phyloP scores from a whole-genome alignment of 2,329 filamentous ascomycete species.

The Neofusicoccum cordaticola region DNA sequence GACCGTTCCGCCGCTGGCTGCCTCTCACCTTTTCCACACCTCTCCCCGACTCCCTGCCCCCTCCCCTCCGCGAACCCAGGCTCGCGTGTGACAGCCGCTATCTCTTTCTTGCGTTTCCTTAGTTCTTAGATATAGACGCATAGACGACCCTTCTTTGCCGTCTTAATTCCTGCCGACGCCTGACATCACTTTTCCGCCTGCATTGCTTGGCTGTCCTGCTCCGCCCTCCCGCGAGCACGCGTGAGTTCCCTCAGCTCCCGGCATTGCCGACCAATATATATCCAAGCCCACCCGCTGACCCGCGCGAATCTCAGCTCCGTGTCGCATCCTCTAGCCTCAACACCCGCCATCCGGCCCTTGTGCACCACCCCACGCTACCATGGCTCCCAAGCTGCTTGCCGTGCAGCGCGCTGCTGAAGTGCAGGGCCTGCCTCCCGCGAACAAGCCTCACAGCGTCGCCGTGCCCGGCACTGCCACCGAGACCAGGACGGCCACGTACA shows the following conservation, averaged over 20 bases:
- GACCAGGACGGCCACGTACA: constrained; percentile 73
- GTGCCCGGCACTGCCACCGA: constrained; percentile 72
- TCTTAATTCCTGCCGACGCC: neutral
- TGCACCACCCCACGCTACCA: constrained; percentile 17
- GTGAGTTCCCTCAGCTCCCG: neutral
- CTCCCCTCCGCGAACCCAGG: neutral
- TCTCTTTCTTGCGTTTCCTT: neutral
- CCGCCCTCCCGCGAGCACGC: neutral
- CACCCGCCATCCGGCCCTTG: neutral
- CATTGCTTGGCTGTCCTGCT: constrained; percentile 6
- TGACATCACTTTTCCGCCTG: constrained; percentile 13
- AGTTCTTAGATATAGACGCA: constrained; percentile 11
- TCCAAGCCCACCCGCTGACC: neutral
- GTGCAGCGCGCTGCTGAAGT: constrained; percentile 47
- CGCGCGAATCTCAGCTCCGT: neutral
- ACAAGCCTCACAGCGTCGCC: constrained; percentile 73
- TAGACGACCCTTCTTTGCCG: neutral
- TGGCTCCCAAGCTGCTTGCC: constrained; percentile 31
- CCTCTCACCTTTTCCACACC: neutral
- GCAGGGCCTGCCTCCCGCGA: constrained; percentile 64
- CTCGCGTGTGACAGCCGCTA: neutral
- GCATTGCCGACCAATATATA: neutral
- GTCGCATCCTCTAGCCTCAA: neutral
- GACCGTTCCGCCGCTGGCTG: neutral
- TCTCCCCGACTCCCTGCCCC: neutral